These are phyloP conservation scores for Leishmania tarentolae DNA, from an alignment of 208 protist genomes.

Conservation along the genomic window DNA sequence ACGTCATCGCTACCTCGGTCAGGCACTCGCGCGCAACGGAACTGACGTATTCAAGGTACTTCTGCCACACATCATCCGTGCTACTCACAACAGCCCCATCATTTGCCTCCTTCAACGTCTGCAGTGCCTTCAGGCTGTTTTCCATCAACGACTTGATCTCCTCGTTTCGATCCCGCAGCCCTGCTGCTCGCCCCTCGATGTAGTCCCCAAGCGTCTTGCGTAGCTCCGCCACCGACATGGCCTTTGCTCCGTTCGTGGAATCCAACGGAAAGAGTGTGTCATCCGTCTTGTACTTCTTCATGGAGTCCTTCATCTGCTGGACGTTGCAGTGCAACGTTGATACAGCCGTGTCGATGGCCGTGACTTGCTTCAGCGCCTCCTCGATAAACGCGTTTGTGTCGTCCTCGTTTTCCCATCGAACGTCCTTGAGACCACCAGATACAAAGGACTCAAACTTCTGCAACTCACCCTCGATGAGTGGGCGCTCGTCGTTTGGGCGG, in stretches of 20 bases:
- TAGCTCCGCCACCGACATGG: conserved; percentile 89
- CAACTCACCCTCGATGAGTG: conserved; percentile 91
- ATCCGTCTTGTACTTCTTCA: conserved; percentile 75
- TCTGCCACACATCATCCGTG: conserved; percentile 77
- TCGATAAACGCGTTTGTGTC: conserved; percentile 92
- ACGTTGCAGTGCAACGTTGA: conserved; percentile 91
- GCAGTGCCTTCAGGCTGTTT: conserved; percentile 83
- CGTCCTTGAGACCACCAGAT: conserved; percentile 62
- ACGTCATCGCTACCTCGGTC: conserved; percentile 66
- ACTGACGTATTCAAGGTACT: conserved; percentile 93
- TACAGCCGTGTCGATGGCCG: conserved; percentile 84
- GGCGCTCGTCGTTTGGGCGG: conserved; percentile 90
- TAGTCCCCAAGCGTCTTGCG: conserved; percentile 85
- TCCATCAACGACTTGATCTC: conserved; percentile 82
- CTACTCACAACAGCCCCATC: conserved; percentile 35
- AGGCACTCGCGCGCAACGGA: conserved; percentile 80
- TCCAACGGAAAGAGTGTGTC: conserved; percentile 90
- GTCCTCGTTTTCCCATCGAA: conserved; percentile 92
- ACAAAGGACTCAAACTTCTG: conserved; percentile 86
- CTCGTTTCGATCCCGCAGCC: conserved; percentile 64
- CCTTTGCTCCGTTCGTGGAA: conserved; percentile 82
- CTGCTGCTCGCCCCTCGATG: conserved; percentile 46
- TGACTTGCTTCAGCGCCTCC: conserved; percentile 80
- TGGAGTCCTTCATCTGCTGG: conserved; percentile 74
- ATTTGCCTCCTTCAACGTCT: conserved; percentile 68